These are phyloP conservation scores for Corymbia citriodora DNA, from an alignment of 441 rosid species.

Conservation along the genomic window DNA sequence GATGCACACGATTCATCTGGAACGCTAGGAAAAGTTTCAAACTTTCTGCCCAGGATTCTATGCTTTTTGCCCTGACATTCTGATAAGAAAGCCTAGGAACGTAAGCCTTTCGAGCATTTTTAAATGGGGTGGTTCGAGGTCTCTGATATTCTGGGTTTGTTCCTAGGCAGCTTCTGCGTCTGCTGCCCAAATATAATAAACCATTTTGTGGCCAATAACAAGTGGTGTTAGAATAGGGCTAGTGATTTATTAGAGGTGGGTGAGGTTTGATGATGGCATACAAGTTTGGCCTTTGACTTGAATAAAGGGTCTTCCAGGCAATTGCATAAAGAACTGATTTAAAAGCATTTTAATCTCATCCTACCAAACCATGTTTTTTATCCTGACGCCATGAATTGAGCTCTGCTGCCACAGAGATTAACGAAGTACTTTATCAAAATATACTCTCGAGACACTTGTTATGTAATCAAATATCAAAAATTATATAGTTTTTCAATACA, in stretches of 20 bases:
- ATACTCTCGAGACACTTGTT: neutral
- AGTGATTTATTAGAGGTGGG: conserved; percentile 24
- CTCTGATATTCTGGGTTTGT: neutral
- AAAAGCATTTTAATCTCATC: conserved; percentile 1
- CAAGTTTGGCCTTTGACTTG: conserved; percentile 15
- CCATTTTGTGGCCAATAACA: neutral
- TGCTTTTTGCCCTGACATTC: conserved; percentile 2
- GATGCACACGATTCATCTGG: conserved; percentile 28
- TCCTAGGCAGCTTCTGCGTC: neutral
- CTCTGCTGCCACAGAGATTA: neutral
- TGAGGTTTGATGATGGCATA: neutral
- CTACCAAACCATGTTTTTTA: neutral
- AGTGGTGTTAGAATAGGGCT: neutral
- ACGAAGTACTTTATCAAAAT: neutral
- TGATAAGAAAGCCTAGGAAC: neutral
- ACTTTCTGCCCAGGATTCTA: neutral
- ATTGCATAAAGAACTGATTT: neutral
- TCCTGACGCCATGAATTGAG: neutral
- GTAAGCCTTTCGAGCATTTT: neutral
- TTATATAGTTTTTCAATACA: neutral
- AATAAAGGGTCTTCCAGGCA: neutral
- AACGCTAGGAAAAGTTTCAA: neutral
- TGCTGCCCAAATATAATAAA: neutral
- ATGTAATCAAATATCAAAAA: neutral
- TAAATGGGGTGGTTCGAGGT: neutral